phyloP scores from a whole-genome alignment of 1,284 basidiomycete genomes.

The Vanrija pseudolonga region DNA sequence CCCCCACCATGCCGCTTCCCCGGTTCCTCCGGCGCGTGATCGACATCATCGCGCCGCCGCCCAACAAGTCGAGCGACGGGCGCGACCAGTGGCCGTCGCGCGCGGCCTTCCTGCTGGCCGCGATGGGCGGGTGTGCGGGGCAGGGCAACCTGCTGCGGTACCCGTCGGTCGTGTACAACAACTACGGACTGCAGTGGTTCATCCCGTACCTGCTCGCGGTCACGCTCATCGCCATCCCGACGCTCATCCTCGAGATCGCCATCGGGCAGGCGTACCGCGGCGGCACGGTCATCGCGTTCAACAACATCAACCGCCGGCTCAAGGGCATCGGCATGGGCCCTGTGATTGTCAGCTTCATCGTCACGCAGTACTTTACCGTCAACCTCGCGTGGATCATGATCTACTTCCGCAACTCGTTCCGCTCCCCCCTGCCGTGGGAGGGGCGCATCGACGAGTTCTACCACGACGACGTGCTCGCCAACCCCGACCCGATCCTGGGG shows the following conservation, averaged over 20 bases:
- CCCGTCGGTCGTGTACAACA: slow-evolving; percentile 26
- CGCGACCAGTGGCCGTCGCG: slow-evolving; percentile 26
- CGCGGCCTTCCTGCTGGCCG: slow-evolving; percentile 23
- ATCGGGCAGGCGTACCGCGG: slow-evolving; percentile 26
- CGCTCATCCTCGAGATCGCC: slow-evolving; percentile 21
- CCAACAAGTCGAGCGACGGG: slow-evolving; percentile 15
- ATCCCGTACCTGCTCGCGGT: slow-evolving; percentile 26
- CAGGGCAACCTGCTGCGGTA: slow-evolving; percentile 26
- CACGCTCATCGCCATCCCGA: slow-evolving; percentile 21
- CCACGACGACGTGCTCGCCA: slow-evolving; percentile 21
- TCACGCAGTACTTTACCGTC: slow-evolving; percentile 25
- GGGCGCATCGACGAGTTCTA: slow-evolving; percentile 24
- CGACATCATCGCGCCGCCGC: slow-evolving; percentile 16
- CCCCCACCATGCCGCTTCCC: slow-evolving; percentile 2
- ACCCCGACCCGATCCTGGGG: slow-evolving; percentile 13
- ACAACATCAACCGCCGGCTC: slow-evolving; percentile 22
- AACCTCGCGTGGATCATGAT: slow-evolving; percentile 30
- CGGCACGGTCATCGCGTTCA: slow-evolving; percentile 23
- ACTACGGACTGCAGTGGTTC: slow-evolving; percentile 29
- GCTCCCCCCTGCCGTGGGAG: slow-evolving; percentile 19
- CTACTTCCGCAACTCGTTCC: slow-evolving; percentile 23
- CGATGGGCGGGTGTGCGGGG: slow-evolving; percentile 27
- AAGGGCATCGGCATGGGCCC: slow-evolving; percentile 22
- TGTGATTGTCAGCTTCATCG: slow-evolving; percentile 21
- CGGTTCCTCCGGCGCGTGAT: background rate